Conservation (phyloP, 495 filamentous ascomycete genomes). For the Aspergillus conjunctus region DNA sequence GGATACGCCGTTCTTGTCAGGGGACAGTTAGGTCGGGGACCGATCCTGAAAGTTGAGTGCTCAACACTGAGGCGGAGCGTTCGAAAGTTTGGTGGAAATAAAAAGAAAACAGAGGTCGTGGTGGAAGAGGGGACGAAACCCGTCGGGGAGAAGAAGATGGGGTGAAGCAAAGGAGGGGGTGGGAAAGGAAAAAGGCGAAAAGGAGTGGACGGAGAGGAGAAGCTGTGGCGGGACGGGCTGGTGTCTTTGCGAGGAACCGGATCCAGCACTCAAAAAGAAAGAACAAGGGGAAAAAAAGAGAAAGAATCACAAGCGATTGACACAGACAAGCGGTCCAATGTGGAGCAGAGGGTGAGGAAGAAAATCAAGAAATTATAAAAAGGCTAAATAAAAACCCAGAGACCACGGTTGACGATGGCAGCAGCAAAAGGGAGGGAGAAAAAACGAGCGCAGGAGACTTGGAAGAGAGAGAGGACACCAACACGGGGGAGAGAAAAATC, state of each 20-base stretch:
- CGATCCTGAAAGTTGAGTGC: background rate
- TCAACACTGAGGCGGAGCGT: constrained; percentile 22
- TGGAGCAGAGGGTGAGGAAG: background rate
- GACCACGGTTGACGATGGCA: background rate
- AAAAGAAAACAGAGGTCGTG: constrained; percentile 4
- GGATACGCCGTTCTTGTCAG: constrained; percentile 17
- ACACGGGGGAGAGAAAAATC: background rate
- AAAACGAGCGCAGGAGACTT: background rate
- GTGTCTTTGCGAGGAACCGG: constrained; percentile 1
- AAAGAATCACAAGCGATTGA: no score
- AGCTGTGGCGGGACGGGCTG: constrained; percentile 10
- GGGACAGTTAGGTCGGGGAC: constrained; percentile 1
- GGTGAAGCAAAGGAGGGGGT: constrained; percentile 1
- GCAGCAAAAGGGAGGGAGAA: background rate
- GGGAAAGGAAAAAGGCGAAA: constrained; percentile 22
- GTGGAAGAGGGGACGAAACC: constrained; percentile 6
- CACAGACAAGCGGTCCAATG: background rate
- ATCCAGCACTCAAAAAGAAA: background rate
- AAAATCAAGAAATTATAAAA: background rate
- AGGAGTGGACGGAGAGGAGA: constrained; percentile 21
- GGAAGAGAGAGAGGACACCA: background rate
- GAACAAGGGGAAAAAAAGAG: background rate
- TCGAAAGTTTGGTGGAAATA: constrained; percentile 19
- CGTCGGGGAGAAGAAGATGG: background rate
- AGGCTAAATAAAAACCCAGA: background rate